phyloP scores from a whole-genome alignment of 768 basidiomycete species.

The Russula olivacea region DNA sequence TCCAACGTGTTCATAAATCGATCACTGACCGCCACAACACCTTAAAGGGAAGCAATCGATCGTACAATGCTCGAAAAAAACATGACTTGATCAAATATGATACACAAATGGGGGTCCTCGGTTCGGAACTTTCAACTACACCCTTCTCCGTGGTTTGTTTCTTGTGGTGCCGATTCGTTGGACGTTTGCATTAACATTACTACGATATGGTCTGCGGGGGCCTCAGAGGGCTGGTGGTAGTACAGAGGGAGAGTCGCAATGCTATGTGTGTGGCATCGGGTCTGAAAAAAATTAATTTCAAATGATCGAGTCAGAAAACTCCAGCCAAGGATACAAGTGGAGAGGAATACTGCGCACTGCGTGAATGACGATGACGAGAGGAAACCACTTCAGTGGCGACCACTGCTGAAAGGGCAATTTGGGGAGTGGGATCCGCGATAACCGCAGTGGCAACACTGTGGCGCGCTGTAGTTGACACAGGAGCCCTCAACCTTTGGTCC shows the following conservation, averaged over 20 bases:
- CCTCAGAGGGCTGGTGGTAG: conserved; percentile 11
- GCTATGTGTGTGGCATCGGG: conserved; percentile 4
- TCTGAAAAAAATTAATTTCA: background rate
- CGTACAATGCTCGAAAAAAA: conserved; percentile 5
- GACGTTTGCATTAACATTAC: conserved; percentile 11
- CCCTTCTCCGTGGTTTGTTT: background rate
- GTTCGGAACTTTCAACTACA: background rate
- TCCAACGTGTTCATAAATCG: background rate
- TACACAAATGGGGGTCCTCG: conserved; percentile 12
- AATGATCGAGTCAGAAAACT: background rate
- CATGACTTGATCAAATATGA: conserved; percentile 16
- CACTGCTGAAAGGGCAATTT: conserved; percentile 49
- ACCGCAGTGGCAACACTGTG: conserved; percentile 69
- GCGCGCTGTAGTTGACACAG: conserved; percentile 45
- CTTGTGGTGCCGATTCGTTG: conserved; percentile 1
- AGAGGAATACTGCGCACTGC: background rate
- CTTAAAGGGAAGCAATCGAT: background rate
- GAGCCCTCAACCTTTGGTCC: conserved; percentile 28
- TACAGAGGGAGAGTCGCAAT: conserved; percentile 25
- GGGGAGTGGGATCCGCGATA: conserved; percentile 51
- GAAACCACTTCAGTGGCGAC: conserved; percentile 31
- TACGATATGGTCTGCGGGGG: conserved; percentile 4
- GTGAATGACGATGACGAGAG: background rate
- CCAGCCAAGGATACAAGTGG: background rate
- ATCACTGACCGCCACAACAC: background rate